Base-by-base conservation (phyloP, 805 yeast genomes). In the Schwanniomyces sp. region DNA sequence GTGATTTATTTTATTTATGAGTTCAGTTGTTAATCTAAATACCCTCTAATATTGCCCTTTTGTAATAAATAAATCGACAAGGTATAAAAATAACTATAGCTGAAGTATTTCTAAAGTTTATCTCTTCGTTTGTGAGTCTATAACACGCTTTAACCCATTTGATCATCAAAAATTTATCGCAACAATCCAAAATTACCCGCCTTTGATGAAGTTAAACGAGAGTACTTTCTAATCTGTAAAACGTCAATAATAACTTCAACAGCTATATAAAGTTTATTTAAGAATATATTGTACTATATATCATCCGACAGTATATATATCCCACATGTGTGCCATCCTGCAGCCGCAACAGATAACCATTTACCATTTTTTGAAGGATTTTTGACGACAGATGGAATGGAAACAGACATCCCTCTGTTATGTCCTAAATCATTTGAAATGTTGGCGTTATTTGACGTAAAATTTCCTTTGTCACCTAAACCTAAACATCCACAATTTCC, bases 311-410 rank as follows among this genome's bases (percentile, higher is more conserved):
- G 51, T 9, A 61, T 55, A 44, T 50, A 61, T 14, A 87, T 68
- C 1, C 90, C 91, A 39, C 84, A 82, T 5, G 89, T 79, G 48
- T 87, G 94, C 92, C 92, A 87, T 1, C 94, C 95, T 12, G 83
- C 84, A 6, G 91, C 89, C 1, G 87, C 78, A 29, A 86, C 76
- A 0, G 84, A 82, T 17, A 85, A 62, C 58, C 85, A 81, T 28
- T 67, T 66, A 3, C 80, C 80, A 4, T 56, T 56, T 0, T 49
- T 70, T 16, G 41, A 34, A 5, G 46, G 44, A 18, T 34, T 40
- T 6, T 54, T 52, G 1, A 74, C 64, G 21, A 44, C 38, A 7
- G 50, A 43, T 2, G 69, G 70, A 21, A 43, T 52, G 21, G 17
- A 24, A 1, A 55, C 62, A 40, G 45, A 47, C 18, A 60, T 50